Conservation (phyloP, 257 asterid genomes). For the Penstemon newberryi region DNA sequence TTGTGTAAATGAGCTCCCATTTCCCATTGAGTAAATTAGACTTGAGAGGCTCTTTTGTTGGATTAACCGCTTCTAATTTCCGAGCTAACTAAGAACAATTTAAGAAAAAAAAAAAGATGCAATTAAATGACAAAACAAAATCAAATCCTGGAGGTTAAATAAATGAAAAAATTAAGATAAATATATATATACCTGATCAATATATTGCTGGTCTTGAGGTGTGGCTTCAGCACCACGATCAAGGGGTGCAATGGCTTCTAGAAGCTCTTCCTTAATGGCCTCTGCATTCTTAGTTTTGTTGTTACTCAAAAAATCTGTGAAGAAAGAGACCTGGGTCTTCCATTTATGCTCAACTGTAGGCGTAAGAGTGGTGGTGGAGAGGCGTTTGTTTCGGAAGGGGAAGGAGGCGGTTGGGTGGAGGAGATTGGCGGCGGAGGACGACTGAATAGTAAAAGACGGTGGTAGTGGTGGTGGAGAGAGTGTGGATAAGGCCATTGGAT, state of each 20-base stretch:
- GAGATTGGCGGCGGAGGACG: slow-evolving; percentile 16
- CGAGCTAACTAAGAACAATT: slow-evolving; percentile 48
- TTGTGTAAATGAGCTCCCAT: slow-evolving; percentile 92
- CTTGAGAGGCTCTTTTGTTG: slow-evolving; percentile 65
- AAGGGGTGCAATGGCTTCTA: slow-evolving; percentile 76
- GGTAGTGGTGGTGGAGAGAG: slow-evolving; percentile 24
- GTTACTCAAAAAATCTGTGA: slow-evolving; percentile 44
- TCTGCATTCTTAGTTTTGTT: slow-evolving; percentile 51
- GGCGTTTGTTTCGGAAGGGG: slow-evolving; percentile 13
- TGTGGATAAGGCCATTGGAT: slow-evolving; percentile 49
- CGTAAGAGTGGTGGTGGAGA: slow-evolving; percentile 4
- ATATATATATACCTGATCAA: slow-evolving; percentile 51
- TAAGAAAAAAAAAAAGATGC: not conserved
- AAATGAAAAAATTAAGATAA: not conserved
- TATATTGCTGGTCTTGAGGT: slow-evolving; percentile 62
- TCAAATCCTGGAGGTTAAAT: not conserved
- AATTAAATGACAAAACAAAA: not conserved
- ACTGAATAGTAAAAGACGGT: not conserved
- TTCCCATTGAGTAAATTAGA: slow-evolving; percentile 69
- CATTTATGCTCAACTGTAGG: slow-evolving; percentile 31
- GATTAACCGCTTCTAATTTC: slow-evolving; percentile 60
- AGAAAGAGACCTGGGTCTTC: slow-evolving; percentile 46
- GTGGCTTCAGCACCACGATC: slow-evolving; percentile 95
- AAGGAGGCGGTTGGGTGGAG: slow-evolving; percentile 20
- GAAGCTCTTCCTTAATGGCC: slow-evolving; percentile 69